Percentiles rank a stretch among this genome's conserved stretches.
These are phyloP conservation scores for Breviolum minutum DNA, from an alignment of 73 alveolate species.

Conservation along the genomic window DNA sequence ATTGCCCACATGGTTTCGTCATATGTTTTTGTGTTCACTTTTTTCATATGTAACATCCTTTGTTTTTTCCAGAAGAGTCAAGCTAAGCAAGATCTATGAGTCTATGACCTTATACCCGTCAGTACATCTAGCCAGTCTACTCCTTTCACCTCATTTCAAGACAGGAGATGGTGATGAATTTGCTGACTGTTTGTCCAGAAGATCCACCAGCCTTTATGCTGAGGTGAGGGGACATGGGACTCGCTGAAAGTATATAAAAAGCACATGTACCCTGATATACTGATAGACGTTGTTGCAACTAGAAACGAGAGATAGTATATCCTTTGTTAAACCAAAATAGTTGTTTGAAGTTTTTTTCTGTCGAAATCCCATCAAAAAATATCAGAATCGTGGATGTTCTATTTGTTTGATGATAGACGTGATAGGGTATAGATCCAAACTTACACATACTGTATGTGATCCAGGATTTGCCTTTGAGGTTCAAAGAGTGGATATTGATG, in stretches of 20 bases:
- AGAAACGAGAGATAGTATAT: neutral
- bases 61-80: neutral
- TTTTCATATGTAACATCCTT: neutral
- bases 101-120: neutral
- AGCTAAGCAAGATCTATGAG: neutral
- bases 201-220: conserved; percentile 67
- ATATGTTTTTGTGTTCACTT: neutral
- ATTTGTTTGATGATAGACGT: no score
- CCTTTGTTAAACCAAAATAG: neutral
- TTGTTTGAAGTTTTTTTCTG: no score
- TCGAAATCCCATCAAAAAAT: no score
- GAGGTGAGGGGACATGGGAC: neutral
- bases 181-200: conserved; percentile 52
- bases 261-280: neutral
- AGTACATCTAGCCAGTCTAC: neutral
- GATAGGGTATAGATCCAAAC: no score
- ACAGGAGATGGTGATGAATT: conserved; percentile 87
- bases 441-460: no score
- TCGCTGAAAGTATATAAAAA: neutral
- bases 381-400: no score
- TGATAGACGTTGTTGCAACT: neutral
- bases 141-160: neutral
- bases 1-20: neutral
- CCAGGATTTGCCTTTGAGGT: no score
- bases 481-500: no score